Evolutionary conservation across 164 flowering plant genomes (phyloP), one percentile per base, ranked within the genome.

Genomic region (Vitis vinifera): DNA sequence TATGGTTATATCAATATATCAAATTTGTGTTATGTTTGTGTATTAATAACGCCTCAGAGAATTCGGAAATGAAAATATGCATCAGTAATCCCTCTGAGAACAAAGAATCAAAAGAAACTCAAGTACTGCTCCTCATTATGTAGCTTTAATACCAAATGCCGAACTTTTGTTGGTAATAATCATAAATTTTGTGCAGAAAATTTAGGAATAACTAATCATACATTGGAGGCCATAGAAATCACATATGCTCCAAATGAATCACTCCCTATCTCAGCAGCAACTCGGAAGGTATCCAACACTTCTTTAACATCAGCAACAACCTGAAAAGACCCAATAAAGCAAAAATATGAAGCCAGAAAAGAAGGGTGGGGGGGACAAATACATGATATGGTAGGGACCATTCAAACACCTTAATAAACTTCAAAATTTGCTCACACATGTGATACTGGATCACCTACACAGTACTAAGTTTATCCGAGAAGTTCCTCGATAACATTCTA

Each of bases 181-280:
- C 17, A 15, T 6, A 44, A n/a, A 23, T 23, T 23, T 23, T 62
- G 44, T 7, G 30, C 16, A 56, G 3, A 50, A 12, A 56, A 50
- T 37, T 37, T 23, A 65, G 30, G 13, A 51, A 49, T 10, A 73
- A 4, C 3, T 0, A 52, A 29, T 47, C 87, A 62, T 84, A 94
- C 99, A 82, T 91, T 81, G 59, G 99, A 91, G 60, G 97, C 99
- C 97, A 94, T 94, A 72, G 99, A 94, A 74, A 91, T 94, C 68
- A 94, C 97, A 81, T 94, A 94, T 57, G 99, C 99, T 72, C 97
- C 99, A 65, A 94, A 83, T 63, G 95, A 91, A 73, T 92, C 99
- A 77, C 87, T 87, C 67, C 99, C 99, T 17, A 94, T 80, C 79
- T 89, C 95, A 76, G 99, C 97, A 79, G 97, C 97, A 73, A 92